These are phyloP conservation scores for Furcasterigmium furcatum DNA, from an alignment of 2,329 filamentous ascomycete genomes.

Conservation along the genomic window DNA sequence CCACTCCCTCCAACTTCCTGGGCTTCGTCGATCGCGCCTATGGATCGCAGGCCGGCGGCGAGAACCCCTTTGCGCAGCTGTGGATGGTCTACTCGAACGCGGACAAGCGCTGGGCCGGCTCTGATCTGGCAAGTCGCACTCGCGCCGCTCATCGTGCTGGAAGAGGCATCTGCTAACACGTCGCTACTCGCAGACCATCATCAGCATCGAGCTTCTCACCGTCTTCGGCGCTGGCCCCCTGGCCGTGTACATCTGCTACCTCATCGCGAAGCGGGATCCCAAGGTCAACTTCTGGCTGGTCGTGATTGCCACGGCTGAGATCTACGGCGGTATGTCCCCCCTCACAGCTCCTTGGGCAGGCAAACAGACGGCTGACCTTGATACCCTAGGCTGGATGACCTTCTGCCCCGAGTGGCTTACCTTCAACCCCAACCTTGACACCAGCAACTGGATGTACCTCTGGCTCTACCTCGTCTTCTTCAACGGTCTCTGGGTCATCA, in stretches of 20 bases:
- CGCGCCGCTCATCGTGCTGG: too few species aligned
- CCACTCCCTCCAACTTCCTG: constrained; percentile 50
- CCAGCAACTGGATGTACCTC: constrained; percentile 64
- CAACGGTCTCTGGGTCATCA: constrained; percentile 65
- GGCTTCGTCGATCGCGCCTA: constrained; percentile 46
- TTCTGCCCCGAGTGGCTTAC: constrained; percentile 69
- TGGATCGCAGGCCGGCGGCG: constrained; percentile 54
- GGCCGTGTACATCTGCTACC: constrained; percentile 57
- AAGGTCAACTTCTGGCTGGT: constrained; percentile 61
- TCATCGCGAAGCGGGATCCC: constrained; percentile 52
- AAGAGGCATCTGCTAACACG: not conserved
- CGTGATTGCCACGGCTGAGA: constrained; percentile 61
- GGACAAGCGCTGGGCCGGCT: constrained; percentile 60
- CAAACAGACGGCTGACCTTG: not conserved
- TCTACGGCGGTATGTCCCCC: constrained; percentile 54
- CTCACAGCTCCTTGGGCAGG: not conserved
- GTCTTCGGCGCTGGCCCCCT: constrained; percentile 60
- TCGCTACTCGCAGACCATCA: constrained; percentile 40
- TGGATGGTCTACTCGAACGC: constrained; percentile 70
- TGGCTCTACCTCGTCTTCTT: constrained; percentile 69
- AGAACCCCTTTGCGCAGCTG: constrained; percentile 52
- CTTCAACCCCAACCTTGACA: constrained; percentile 58
- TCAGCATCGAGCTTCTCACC: constrained; percentile 64
- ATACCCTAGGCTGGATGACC: constrained; percentile 60
- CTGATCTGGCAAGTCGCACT: constrained; percentile 46